Conservation (phyloP, 2,329 filamentous ascomycete species). For the Phyllachora maydis region DNA sequence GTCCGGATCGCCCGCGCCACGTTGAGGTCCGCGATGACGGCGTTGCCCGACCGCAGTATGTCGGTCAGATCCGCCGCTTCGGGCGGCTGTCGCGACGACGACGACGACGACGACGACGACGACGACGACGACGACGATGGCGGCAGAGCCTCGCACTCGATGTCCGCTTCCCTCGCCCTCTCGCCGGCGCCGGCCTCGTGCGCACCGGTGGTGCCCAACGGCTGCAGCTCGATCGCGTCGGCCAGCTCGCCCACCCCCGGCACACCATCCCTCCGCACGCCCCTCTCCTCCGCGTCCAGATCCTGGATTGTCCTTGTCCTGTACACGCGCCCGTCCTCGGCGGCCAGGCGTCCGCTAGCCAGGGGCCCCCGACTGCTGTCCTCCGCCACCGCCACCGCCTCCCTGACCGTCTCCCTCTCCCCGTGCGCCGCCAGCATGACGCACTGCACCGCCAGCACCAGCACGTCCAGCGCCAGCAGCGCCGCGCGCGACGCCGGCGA, state of each 20-base stretch:
- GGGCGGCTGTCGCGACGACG: no score
- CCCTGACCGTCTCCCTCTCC: constrained; percentile 34
- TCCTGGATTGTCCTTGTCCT: constrained; percentile 17
- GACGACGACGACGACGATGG: no score
- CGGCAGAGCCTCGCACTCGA: no score
- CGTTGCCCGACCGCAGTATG: constrained; percentile 32
- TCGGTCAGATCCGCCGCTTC: constrained; percentile 19
- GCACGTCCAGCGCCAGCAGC: constrained; percentile 31
- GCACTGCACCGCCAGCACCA: constrained; percentile 36
- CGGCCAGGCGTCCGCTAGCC: constrained; percentile 2
- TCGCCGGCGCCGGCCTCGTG: constrained; percentile 8
- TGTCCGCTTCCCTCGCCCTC: constrained; percentile 3
- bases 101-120: no score
- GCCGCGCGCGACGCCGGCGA: constrained; percentile 34
- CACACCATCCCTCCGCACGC: constrained; percentile 19
- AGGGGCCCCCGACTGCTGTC: constrained; percentile 5
- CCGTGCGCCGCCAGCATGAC: constrained; percentile 43
- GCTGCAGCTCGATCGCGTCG: constrained; percentile 23
- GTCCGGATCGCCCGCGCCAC: constrained; percentile 25
- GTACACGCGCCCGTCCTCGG: constrained; percentile 1
- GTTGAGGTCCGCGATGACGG: constrained; percentile 29
- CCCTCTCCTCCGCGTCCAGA: constrained; percentile 34
- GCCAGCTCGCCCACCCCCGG: constrained; percentile 14
- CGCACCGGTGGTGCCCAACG: constrained; percentile 8
- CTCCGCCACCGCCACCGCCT: constrained; percentile 18